phyloP scores from a whole-genome alignment of 2,329 filamentous ascomycete genomes.

The Neonectria hederae region DNA sequence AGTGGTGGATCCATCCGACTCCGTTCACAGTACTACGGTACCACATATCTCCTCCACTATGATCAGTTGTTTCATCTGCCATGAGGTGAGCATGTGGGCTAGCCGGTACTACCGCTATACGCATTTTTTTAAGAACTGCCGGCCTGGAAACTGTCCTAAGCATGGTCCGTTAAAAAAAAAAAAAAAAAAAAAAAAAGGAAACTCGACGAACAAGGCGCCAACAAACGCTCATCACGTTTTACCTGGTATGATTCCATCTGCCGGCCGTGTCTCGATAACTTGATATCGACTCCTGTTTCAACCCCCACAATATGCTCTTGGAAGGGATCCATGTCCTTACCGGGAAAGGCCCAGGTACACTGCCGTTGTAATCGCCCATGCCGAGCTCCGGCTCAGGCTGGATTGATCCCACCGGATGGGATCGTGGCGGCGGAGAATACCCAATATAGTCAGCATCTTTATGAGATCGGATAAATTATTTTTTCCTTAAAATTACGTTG shows the following conservation, averaged over 20 bases:
- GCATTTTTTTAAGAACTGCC: neutral
- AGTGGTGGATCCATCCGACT: constrained; percentile 4
- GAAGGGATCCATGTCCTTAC: neutral
- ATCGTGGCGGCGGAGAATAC: neutral
- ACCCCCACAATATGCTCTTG: neutral
- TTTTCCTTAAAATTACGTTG: too few relatives aligned
- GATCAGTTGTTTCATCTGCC: constrained; percentile 28
- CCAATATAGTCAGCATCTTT: too few relatives aligned
- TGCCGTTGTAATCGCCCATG: neutral
- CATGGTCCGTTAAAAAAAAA: neutral
- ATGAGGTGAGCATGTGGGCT: constrained; percentile 9
- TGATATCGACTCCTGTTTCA: neutral
- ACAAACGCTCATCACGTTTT: too few relatives aligned
- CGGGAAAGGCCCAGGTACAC: neutral
- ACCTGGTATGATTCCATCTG: too few relatives aligned
- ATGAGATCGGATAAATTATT: too few relatives aligned
- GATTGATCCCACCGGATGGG: neutral
- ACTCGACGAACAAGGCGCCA: neutral
- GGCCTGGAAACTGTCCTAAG: neutral
- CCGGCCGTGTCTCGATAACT: too few relatives aligned
- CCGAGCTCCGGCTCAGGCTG: neutral
- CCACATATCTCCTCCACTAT: neutral
- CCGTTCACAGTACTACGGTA: constrained; percentile 3
- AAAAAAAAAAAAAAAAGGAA: neutral
- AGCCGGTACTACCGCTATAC: neutral